phyloP scores from a whole-genome alignment of 1,284 basidiomycete genomes.

The Rhodotorula sp. region DNA sequence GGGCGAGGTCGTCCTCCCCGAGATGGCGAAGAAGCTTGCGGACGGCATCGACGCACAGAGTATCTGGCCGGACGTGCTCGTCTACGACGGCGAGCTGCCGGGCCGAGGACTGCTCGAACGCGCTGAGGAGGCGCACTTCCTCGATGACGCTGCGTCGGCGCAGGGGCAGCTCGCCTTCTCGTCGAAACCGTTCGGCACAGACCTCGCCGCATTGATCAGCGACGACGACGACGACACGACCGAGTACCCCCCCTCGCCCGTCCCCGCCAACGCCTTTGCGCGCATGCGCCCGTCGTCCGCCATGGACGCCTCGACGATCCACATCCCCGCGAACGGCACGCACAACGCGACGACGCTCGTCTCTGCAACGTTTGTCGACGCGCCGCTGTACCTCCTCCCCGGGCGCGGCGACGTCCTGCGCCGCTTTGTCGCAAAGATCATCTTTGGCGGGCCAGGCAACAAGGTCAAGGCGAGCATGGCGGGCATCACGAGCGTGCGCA shows the following conservation, averaged over 20 bases:
- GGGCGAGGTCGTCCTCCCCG: slow-evolving; percentile 41
- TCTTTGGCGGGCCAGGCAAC: slow-evolving; percentile 25
- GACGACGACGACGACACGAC: slow-evolving; percentile 14
- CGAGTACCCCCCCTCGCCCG: slow-evolving; percentile 41
- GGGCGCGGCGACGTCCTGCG: slow-evolving; percentile 34
- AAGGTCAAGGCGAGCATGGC: slow-evolving; percentile 37
- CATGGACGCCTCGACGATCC: slow-evolving; percentile 34
- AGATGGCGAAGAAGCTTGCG: slow-evolving; percentile 29
- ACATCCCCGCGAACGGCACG: slow-evolving; percentile 33
- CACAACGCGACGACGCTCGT: slow-evolving; percentile 32
- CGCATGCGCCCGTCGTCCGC: slow-evolving; percentile 37
- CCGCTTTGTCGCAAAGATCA: slow-evolving; percentile 36
- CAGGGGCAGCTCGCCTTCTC: slow-evolving; percentile 14
- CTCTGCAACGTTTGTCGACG: slow-evolving; percentile 34
- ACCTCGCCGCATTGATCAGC: no score
- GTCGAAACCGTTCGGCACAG: background rate
- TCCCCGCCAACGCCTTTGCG: slow-evolving; percentile 43
- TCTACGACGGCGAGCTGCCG: slow-evolving; percentile 44
- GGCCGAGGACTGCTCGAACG: background rate
- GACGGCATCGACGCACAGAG: slow-evolving; percentile 35
- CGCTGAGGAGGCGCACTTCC: background rate
- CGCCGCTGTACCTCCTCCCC: slow-evolving; percentile 38
- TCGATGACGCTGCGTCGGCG: background rate
- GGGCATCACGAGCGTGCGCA: slow-evolving; percentile 27
- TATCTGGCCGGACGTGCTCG: slow-evolving; percentile 45